Conservation (phyloP, 805 yeast genomes). For the Yarrowia osloensis region DNA sequence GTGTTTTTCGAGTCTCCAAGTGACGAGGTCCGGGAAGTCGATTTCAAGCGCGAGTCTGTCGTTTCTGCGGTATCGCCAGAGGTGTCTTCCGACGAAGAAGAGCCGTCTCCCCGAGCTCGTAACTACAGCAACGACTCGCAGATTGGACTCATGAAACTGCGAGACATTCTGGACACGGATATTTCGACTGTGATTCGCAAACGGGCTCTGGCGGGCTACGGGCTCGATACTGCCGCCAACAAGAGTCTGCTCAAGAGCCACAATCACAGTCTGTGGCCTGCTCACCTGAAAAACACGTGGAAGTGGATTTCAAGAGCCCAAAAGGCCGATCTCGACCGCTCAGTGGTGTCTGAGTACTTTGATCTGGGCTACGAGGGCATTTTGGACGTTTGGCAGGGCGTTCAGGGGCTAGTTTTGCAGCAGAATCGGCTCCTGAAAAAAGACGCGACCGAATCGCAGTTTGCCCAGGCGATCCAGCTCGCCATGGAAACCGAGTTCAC, state of each 20-base stretch:
- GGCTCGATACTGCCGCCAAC: conserved; percentile 65
- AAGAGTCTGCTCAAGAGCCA: conserved; percentile 49
- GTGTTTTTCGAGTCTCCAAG: conserved; percentile 20
- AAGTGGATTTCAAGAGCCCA: conserved; percentile 81
- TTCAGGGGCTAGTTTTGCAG: conserved; percentile 36
- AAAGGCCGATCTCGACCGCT: conserved; percentile 61
- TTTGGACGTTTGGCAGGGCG: conserved; percentile 79
- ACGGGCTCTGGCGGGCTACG: conserved; percentile 74
- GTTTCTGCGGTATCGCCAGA: not conserved
- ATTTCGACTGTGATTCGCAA: conserved; percentile 69
- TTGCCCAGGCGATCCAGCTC: conserved; percentile 31
- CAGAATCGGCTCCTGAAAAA: conserved; percentile 29
- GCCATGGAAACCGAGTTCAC: conserved; percentile 45
- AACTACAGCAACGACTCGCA: conserved; percentile 21
- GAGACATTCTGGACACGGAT: conserved; percentile 49
- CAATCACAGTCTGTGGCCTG: conserved; percentile 39
- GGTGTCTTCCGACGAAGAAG: conserved; percentile 13
- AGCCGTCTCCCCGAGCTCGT: not conserved
- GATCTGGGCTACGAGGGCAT: conserved; percentile 91
- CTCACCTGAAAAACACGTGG: conserved; percentile 72
- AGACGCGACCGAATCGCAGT: conserved; percentile 24
- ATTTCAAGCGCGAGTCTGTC: not conserved
- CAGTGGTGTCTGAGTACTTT: conserved; percentile 66
- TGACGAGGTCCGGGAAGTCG: not conserved
- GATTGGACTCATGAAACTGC: conserved; percentile 16